phyloP scores from a whole-genome alignment of 306 rosid genomes.

The Ziziphus jujuba region DNA sequence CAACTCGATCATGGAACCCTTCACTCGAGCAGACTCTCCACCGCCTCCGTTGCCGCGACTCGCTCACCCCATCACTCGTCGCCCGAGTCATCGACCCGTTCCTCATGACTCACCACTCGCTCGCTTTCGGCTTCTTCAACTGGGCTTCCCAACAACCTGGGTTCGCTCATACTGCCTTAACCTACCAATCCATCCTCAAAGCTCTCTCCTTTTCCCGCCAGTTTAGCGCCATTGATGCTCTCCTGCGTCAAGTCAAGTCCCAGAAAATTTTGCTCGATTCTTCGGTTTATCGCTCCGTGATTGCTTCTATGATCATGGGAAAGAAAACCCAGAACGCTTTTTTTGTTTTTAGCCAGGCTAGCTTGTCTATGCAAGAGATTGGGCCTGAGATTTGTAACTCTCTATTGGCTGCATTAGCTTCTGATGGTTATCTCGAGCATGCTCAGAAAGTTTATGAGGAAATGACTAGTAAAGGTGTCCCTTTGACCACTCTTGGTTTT shows the following conservation, averaged over 20 bases:
- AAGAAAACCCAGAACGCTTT: conserved; percentile 56
- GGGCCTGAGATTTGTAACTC: conserved; percentile 60
- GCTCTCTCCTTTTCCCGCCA: conserved; percentile 58
- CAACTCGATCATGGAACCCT: conserved; percentile 65
- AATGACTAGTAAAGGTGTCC: conserved; percentile 49
- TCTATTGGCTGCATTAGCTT: conserved; percentile 66
- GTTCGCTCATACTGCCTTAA: conserved; percentile 52
- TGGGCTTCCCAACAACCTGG: conserved; percentile 93
- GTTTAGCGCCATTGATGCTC: conserved; percentile 45
- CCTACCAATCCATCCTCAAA: conserved; percentile 72
- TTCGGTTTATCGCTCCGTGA: conserved; percentile 52
- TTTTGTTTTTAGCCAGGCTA: conserved; percentile 36
- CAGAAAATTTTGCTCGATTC: conserved; percentile 46
- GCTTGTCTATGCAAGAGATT: conserved; percentile 23
- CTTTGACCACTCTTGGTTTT: conserved; percentile 68
- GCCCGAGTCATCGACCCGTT: conserved; percentile 80
- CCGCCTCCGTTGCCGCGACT: conserved; percentile 56
- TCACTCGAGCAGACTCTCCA: conserved; percentile 65
- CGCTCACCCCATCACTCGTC: conserved; percentile 65
- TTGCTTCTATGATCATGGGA: conserved; percentile 48
- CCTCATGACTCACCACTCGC: conserved; percentile 74
- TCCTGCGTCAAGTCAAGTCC: conserved; percentile 58
- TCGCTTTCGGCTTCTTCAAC: conserved; percentile 88
- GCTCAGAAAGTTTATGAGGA: conserved; percentile 62
- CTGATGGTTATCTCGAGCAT: conserved; percentile 50